Conservation (phyloP, 805 yeast genomes). For the Hanseniaspora pseudoguilliermondii region DNA sequence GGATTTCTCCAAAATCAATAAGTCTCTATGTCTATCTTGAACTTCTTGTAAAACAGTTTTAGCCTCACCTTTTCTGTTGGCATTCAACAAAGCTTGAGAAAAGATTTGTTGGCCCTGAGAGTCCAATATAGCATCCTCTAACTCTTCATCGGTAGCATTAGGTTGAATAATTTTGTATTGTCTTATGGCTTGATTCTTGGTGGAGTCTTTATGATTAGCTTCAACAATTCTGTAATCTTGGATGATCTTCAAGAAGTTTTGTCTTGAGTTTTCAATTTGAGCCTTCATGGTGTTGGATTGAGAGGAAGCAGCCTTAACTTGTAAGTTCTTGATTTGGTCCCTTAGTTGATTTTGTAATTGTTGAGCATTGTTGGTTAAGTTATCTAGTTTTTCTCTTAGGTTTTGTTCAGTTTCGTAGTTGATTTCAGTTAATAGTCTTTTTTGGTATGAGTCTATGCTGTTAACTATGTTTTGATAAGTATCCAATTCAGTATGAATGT, state of each 20-base stretch:
- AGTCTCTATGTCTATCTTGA: slow-evolving; percentile 87
- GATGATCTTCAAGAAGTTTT: slow-evolving; percentile 70
- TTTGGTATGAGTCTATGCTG: slow-evolving; percentile 57
- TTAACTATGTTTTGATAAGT: slow-evolving; percentile 59
- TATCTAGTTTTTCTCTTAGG: slow-evolving; percentile 63
- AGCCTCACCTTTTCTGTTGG: slow-evolving; percentile 88
- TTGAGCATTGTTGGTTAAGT: slow-evolving; percentile 62
- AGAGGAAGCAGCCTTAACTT: slow-evolving; percentile 57
- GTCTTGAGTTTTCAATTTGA: slow-evolving; percentile 67
- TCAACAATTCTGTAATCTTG: slow-evolving; percentile 80
- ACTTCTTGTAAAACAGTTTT: slow-evolving; percentile 91
- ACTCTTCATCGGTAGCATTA: slow-evolving; percentile 70
- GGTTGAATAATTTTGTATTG: slow-evolving; percentile 86
- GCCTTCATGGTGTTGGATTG: slow-evolving; percentile 68
- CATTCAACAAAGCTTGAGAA: slow-evolving; percentile 78
- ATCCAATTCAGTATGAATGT: slow-evolving; percentile 53
- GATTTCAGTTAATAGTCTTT: slow-evolving; percentile 57
- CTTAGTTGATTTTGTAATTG: slow-evolving; percentile 66
- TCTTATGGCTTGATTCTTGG: slow-evolving; percentile 77
- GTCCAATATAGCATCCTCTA: slow-evolving; percentile 73
- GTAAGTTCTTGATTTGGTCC: slow-evolving; percentile 61
- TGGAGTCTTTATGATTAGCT: slow-evolving; percentile 71
- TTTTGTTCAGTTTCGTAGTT: slow-evolving; percentile 57
- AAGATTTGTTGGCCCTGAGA: slow-evolving; percentile 81
- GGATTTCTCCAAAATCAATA: slow-evolving; percentile 85